Evolutionary conservation across 805 yeast genomes (phyloP), one percentile per base, ranked within the genome.

Genomic region (Candida alai): DNA sequence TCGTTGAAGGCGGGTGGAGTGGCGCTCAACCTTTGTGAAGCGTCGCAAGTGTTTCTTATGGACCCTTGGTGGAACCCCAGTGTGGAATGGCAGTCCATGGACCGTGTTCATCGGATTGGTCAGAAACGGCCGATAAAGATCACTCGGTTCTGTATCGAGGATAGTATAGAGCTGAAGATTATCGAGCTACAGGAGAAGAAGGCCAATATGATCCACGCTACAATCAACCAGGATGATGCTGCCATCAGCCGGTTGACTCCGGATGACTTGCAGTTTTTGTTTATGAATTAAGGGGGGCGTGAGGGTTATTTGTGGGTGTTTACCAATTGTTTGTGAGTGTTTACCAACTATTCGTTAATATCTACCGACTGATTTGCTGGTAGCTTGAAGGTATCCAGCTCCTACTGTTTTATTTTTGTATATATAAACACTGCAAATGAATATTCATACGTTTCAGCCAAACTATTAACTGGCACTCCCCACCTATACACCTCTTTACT

Each of bases 11-110:
- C 99, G 0, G 99, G 99, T 46, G 99, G 99, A 62, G 98, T 93
- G 27, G 98, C 98, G 0, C 69, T 93, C 45, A 93, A 93, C 55
- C 68, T 93, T 44, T 90, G 96, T 52, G 99, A 94, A 51, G 97
- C 98, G 0, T 88, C 94, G 2, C 97, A 90, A 51, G 97, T 93
- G 30, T 93, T 93, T 47, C 71, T 93, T 28, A 69, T 93, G 68
- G 99, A 93, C 51, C 97, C 97, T 22, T 93, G 98, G 98, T 93
- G 98, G 97, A 94, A 93, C 55, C 97, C 97, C 1, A 84, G 95
- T 46, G 93, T 90, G 6, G 98, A 93, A 57, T 93, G 97, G 88
- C 99, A 93, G 58, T 82, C 94, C 32, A 96, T 95, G 60, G 99
- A 93, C 59, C 78, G 99, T 63, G 97, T 93, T 15, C 97, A 93